Percentiles rank a stretch among this genome's conserved stretches.
These are phyloP conservation scores for Ogataea nonfermentans DNA, from an alignment of 805 yeast genomes.

Conservation along the genomic window DNA sequence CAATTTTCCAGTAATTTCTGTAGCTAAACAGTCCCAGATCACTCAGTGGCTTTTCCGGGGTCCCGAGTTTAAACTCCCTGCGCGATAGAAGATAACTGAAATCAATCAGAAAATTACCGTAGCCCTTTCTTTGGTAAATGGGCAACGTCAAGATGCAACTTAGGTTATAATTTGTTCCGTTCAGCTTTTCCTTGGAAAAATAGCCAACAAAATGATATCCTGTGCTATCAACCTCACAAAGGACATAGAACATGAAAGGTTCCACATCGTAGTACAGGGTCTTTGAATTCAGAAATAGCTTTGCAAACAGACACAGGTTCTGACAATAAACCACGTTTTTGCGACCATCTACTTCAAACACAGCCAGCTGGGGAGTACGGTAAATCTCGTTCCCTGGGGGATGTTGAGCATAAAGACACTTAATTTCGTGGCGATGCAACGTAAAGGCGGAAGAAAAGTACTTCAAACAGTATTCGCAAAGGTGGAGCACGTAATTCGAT, in stretches of 20 bases:
- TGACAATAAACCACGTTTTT: constrained; percentile 82
- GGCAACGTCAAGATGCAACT: constrained; percentile 92
- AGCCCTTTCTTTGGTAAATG: constrained; percentile 80
- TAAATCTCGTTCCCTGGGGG: constrained; percentile 96
- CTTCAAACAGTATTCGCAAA: constrained; percentile 83
- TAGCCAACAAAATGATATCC: constrained; percentile 85
- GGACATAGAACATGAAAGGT: constrained; percentile 85
- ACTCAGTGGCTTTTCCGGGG: constrained; percentile 94
- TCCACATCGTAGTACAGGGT: constrained; percentile 94
- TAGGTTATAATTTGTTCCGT: constrained; percentile 74
- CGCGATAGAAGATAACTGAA: constrained; percentile 80
- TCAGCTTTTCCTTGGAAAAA: constrained; percentile 84
- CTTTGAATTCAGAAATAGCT: constrained; percentile 84
- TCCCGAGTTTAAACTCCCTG: constrained; percentile 75
- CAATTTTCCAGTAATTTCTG: constrained; percentile 79
- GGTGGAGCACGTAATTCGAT: constrained; percentile 55
- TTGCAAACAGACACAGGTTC: constrained; percentile 84
- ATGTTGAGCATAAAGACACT: constrained; percentile 60
- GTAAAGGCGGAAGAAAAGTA: constrained; percentile 71
- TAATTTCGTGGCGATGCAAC: constrained; percentile 65
- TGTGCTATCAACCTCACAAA: constrained; percentile 60
- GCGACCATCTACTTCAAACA: constrained; percentile 93
- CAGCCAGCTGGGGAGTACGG: constrained; percentile 64
- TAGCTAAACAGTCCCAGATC: constrained; percentile 84
- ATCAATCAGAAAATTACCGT: constrained; percentile 84